phyloP scores from a whole-genome alignment of 495 filamentous ascomycete genomes.

The Aspergillus wentii region DNA sequence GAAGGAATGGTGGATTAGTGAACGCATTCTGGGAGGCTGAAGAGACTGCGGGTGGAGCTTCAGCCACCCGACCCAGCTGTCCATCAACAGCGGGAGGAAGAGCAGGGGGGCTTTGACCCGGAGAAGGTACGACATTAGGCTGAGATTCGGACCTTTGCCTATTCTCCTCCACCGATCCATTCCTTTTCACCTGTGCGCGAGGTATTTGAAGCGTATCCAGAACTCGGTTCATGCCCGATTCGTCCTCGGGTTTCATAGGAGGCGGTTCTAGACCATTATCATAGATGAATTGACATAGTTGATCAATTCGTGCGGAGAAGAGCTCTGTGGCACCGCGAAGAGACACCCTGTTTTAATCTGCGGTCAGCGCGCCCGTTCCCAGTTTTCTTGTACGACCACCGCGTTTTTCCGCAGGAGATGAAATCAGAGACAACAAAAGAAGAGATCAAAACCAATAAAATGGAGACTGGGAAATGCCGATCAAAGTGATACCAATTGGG shows the following conservation, averaged over 20 bases:
- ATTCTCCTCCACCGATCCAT: background rate
- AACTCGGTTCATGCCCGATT: conserved; percentile 39
- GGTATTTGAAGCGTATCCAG: conserved; percentile 42
- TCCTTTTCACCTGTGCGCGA: conserved; percentile 18
- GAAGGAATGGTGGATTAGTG: conserved; percentile 10
- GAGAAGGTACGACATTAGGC: conserved; percentile 5
- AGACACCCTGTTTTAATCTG: conserved; percentile 33
- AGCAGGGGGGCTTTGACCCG: conserved; percentile 12
- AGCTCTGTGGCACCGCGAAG: conserved; percentile 44
- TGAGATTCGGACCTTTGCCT: background rate
- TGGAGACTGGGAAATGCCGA: no score
- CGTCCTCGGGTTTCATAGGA: conserved; percentile 40
- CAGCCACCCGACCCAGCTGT: conserved; percentile 5
- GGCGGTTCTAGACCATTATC: conserved; percentile 38
- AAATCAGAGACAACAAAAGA: no score
- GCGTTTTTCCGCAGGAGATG: no score
- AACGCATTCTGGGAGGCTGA: conserved; percentile 13
- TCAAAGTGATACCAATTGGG: no score
- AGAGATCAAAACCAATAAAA: no score
- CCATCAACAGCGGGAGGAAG: conserved; percentile 7
- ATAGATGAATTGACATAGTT: conserved; percentile 41
- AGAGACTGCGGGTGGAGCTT: conserved; percentile 3
- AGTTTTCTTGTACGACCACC: no score
- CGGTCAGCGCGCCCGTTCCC: no score
- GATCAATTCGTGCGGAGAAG: conserved; percentile 42